phyloP scores from a whole-genome alignment of 371 early-diverging fungal species.

The Cokeromyces recurvatus region DNA sequence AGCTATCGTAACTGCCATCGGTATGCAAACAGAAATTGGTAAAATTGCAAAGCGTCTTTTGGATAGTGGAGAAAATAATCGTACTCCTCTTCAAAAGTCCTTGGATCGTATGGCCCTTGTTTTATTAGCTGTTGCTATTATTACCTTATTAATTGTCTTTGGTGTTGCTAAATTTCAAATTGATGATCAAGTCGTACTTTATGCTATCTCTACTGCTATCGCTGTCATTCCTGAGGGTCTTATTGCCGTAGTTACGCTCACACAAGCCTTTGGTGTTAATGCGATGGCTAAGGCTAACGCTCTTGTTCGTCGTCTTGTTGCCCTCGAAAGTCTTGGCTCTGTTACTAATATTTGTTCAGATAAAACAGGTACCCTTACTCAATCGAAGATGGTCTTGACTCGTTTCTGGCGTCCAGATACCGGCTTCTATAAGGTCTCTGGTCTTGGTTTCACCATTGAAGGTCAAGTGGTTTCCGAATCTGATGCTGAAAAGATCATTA shows the following conservation, averaged over 20 bases:
- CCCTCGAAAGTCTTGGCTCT: constrained; percentile 86
- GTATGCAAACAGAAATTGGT: constrained; percentile 81
- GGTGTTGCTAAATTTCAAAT: constrained; percentile 55
- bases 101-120: constrained; percentile 65
- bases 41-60: constrained; percentile 58
- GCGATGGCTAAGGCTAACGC: constrained; percentile 82
- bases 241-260: constrained; percentile 80
- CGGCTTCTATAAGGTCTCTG: constrained; percentile 55
- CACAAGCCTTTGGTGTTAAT: constrained; percentile 86
- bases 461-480: constrained; percentile 20
- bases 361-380: constrained; percentile 89
- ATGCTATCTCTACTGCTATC: constrained; percentile 65
- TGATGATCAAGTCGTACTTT: constrained; percentile 51
- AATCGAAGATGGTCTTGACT: constrained; percentile 80
- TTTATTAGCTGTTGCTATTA: constrained; percentile 60
- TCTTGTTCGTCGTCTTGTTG: constrained; percentile 79
- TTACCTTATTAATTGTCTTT: constrained; percentile 66
- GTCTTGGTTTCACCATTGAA: constrained; percentile 43
- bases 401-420: constrained; percentile 64
- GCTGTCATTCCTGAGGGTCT: constrained; percentile 91
- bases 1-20: constrained; percentile 65
- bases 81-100: constrained; percentile 69
- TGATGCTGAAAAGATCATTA: constrained; percentile 16
- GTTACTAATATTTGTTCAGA: constrained; percentile 88
- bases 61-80: constrained; percentile 21